Evolutionary conservation across 129 eudicot species (phyloP).

Genomic region (Artemisia annua): DNA sequence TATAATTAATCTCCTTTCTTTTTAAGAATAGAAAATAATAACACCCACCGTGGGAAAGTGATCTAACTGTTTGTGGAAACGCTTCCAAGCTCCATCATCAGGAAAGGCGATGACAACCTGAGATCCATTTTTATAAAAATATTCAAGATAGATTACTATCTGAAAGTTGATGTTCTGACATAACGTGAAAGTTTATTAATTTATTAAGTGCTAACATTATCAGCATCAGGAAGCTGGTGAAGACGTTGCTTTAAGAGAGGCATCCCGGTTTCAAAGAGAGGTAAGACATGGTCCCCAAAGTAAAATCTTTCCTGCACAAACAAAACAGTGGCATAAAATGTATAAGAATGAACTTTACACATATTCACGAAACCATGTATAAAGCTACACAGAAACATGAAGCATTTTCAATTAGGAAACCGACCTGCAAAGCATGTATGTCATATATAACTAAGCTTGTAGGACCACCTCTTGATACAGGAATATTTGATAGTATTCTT

Average conservation of each 20-base stretch:
- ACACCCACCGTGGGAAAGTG: conserved; percentile 63
- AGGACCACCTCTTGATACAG: conserved; percentile 97
- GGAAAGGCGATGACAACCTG: conserved; percentile 92
- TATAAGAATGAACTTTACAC: not conserved
- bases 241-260: conserved; percentile 86
- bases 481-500: conserved; percentile 83
- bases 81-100: conserved; percentile 98
- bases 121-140: not conserved
- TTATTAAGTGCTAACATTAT: conserved; percentile 44
- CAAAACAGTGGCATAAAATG: not conserved
- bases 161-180: not conserved
- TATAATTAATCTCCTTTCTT: not conserved
- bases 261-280: conserved; percentile 86
- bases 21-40: not conserved
- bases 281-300: conserved; percentile 76
- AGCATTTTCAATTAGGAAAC: conserved; percentile 18
- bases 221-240: conserved; percentile 73
- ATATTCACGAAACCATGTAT: not conserved
- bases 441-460: conserved; percentile 93
- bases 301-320: conserved; percentile 81
- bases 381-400: not conserved
- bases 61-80: conserved; percentile 82
- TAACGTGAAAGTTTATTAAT: not conserved
- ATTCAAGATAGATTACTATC: not conserved
- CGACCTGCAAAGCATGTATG: conserved; percentile 98